These are phyloP conservation scores for Dissophora ornata DNA, from an alignment of 192 early-diverging fungal species.

Conservation along the genomic window DNA sequence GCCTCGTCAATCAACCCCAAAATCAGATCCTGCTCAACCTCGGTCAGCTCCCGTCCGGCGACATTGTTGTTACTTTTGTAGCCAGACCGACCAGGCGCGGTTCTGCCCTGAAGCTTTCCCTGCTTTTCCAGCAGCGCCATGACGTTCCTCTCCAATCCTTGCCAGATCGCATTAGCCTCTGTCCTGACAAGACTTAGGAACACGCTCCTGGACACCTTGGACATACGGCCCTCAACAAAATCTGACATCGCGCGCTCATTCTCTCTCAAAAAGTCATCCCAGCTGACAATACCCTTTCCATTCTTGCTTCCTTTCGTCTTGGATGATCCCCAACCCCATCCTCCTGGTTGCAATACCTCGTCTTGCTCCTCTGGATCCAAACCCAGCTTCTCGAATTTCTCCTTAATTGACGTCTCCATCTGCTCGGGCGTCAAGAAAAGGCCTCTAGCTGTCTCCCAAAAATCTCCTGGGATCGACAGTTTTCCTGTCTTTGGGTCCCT, in stretches of 20 bases:
- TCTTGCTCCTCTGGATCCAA: conserved; percentile 7
- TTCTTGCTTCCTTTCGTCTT: conserved; percentile 13
- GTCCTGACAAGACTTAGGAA: conserved; percentile 32
- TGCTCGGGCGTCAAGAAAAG: conserved; percentile 34
- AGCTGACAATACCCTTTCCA: conserved; percentile 5
- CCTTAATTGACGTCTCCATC: conserved; percentile 20
- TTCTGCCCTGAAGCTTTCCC: conserved; percentile 36
- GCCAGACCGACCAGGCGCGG: neutral
- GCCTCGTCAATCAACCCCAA: conserved; percentile 68
- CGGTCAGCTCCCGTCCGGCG: conserved; percentile 10
- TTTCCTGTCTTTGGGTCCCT: conserved; percentile 22
- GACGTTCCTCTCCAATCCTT: conserved; percentile 42
- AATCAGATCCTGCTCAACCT: conserved; percentile 51
- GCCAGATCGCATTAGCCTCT: conserved; percentile 41
- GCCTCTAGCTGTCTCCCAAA: conserved; percentile 37
- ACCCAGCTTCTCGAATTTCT: conserved; percentile 2
- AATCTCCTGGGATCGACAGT: conserved; percentile 26
- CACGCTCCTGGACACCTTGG: conserved; percentile 31
- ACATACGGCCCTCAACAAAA: conserved; percentile 38
- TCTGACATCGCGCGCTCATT: conserved; percentile 28
- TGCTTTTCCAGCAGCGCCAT: conserved; percentile 33
- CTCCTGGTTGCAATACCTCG: neutral
- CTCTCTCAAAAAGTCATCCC: conserved; percentile 36
- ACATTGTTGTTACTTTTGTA: neutral
- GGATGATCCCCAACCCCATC: conserved; percentile 4